Evolutionary conservation across 345 rosid genomes (phyloP).

Genomic region (Melaleuca alternifolia): DNA sequence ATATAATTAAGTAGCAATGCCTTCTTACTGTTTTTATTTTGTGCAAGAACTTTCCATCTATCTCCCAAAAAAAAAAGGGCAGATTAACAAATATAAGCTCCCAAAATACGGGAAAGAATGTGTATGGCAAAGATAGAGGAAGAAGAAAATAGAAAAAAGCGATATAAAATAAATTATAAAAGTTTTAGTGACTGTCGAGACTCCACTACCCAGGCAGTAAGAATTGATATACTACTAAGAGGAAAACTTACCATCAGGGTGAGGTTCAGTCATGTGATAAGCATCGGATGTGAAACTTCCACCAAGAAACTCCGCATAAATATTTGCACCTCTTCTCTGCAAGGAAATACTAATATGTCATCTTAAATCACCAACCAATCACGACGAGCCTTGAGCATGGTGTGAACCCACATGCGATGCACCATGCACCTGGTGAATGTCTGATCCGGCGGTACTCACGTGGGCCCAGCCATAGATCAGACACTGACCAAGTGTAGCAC

Average conservation of each 20-base stretch:
- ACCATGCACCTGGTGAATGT: background rate
- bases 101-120: background rate
- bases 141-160: background rate
- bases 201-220: background rate
- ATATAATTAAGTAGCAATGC: background rate
- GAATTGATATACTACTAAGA: background rate
- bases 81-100: background rate
- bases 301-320: constrained; percentile 50
- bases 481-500: background rate
- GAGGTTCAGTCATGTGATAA: constrained; percentile 43
- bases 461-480: background rate
- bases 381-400: background rate
- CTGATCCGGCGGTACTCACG: background rate
- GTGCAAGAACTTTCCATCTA: background rate
- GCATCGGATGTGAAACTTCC: constrained; percentile 54
- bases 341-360: background rate
- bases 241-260: constrained; percentile 26
- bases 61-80: background rate
- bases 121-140: background rate
- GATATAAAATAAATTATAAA: background rate
- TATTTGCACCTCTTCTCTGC: constrained; percentile 45
- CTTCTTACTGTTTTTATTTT: background rate
- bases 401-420: background rate
- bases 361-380: background rate
- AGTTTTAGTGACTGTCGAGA: background rate